Base-by-base conservation (phyloP, 805 yeast species). In the Nakazawaea holstii region DNA sequence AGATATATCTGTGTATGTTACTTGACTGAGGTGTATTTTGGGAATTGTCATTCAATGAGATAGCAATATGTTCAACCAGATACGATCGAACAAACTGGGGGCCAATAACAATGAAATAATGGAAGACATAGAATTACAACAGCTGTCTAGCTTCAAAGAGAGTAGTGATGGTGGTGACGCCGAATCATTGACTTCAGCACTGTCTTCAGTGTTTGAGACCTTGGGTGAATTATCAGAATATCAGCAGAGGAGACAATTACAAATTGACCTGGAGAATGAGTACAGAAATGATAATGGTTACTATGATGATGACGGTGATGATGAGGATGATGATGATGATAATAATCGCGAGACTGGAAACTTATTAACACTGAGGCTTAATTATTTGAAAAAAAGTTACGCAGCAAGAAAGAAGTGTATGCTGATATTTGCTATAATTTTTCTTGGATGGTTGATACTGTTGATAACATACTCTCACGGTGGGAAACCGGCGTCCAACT, bases 371-470 rank as follows among this genome's bases (percentile, higher is more conserved):
- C 15, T 17, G 20, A 26, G 43, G n/a, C 24, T 45, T 4, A 15
- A 29, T 6, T 14, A 28, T 9, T 9, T 35, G 6, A 46, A 17
- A 26, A 20, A 35, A 15, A 40, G 32, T 15, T n/a, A 26, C 11
- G 32, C 26, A 4, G 29, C 27, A 45, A 46, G 31, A 44, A 35
- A 17, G 46, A 46, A 44, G 47, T 54, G 47, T 29, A 47, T 20
- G 40, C 24, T 37, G 2, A 46, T 17, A 42, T 52, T 57, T 37
- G 44, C 43, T 6, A 35, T 60, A 3, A 45, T 57, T 11, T 52
- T 58, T 10, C n/a, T 58, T 1, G 35, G 59, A 1, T 65, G 69
- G 69, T 39, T 58, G 1, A 40, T 55, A 2, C 45, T 56, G 24
- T 42, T 64, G 29, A 43, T 58, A 7, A 40, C 48, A 7, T 62